Evolutionary conservation across 495 filamentous ascomycete genomes (phyloP), one percentile per base, ranked within the genome.

Genomic region (Penicillium paradoxum): DNA sequence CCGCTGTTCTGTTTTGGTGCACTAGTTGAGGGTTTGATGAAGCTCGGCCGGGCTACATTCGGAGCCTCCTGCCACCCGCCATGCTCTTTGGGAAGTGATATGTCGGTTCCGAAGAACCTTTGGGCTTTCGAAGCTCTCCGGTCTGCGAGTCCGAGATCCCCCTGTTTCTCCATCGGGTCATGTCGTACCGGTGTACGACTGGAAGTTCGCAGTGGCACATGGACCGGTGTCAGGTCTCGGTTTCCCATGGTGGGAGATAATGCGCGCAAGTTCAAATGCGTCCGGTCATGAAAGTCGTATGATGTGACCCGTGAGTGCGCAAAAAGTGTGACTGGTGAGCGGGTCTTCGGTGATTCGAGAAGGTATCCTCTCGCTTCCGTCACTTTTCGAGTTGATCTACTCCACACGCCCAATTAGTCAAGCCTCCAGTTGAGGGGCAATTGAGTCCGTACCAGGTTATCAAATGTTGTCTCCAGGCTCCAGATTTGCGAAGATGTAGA

Each of bases 101-200:
- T 46, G 15, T 70, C 66, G 21, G 71, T 70, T 3, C 71, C 71
- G 24, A 74, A 38, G n/a, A 74, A 70, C 29, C 65, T 64, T 14
- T 72, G 68, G 7, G 71, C 71, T 48, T 74, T 74, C 24, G 66
- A 67, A 3, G 58, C 48, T 33, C 57, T 65, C 7, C 64, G 60
- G 10, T 64, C 60, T 19, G 41, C 43, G 6, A 55, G 43, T 15
- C 38, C 36, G 38, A 42, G 22, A 14, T 71, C 59, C 17, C 62
- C 56, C 30, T 60, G 47, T 24, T 27, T 60, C 10, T 47, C 56
- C 55, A 62, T 66, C 19, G 55, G 36, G 3, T 51, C 56, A 32
- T 32, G 38, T 49, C 30, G 55, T 25, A 37, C 46, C 41, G 43
- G 53, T 37, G 58, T 63, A 13, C 64, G 63, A 38, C 66, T 72